A percentile compares a stretch with the other conserved stretches of the same genome.
phyloP scores from a whole-genome alignment of 768 basidiomycete species.

The Kwoniella mangroviensis region DNA sequence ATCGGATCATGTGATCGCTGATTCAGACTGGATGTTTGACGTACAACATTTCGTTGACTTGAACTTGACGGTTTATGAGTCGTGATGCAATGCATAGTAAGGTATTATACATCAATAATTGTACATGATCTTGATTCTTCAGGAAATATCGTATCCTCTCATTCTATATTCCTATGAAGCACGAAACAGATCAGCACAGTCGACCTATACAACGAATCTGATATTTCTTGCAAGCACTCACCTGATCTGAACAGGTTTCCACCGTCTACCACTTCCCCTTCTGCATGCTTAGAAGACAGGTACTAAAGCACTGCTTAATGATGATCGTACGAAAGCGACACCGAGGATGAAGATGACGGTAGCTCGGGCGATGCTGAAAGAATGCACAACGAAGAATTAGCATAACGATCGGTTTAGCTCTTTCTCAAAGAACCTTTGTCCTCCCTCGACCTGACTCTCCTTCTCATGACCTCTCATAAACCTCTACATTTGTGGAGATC shows the following conservation, averaged over 20 bases:
- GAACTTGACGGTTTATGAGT: constrained; percentile 3
- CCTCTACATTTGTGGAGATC: too few relatives aligned
- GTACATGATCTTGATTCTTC: neutral
- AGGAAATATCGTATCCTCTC: neutral
- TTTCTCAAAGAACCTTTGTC: too few relatives aligned
- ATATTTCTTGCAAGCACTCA: too few relatives aligned
- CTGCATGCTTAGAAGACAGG: constrained; percentile 32
- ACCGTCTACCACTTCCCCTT: neutral
- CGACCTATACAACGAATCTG: too few relatives aligned
- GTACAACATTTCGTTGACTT: too few relatives aligned
- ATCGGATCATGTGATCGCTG: too few relatives aligned
- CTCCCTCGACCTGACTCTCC: too few relatives aligned
- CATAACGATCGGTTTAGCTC: too few relatives aligned
- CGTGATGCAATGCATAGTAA: constrained; percentile 33
- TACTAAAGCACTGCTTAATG: constrained; percentile 31
- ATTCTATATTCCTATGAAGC: neutral
- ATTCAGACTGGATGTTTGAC: too few relatives aligned
- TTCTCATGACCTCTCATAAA: too few relatives aligned
- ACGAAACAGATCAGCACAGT: neutral
- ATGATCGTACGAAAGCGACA: constrained; percentile 39
- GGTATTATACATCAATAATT: constrained; percentile 16
- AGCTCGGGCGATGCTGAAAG: constrained; percentile 41
- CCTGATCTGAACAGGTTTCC: neutral
- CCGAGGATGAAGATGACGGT: constrained; percentile 39
- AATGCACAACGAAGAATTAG: too few relatives aligned